Evolutionary conservation across 1,139 yeast species (phyloP).

Genomic region (Magnusiomyces ingens): DNA sequence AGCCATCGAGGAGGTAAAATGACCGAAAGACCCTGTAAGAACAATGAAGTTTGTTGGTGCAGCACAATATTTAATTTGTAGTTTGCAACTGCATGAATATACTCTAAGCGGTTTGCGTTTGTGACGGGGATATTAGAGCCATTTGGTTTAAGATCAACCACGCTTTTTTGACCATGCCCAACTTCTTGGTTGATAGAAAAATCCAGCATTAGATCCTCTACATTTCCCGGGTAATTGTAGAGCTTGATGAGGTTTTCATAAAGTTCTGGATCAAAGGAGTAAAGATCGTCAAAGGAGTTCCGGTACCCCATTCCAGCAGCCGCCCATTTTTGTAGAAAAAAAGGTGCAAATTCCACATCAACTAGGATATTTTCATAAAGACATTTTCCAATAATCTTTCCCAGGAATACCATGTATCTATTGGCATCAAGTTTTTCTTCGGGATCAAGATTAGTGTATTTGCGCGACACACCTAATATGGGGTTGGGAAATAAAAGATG

Average conservation of each 20-base stretch:
- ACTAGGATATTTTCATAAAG: constrained; percentile 77
- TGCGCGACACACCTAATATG: constrained; percentile 37
- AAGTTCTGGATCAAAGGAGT: constrained; percentile 60
- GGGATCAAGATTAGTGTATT: constrained; percentile 16
- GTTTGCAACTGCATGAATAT: constrained; percentile 71
- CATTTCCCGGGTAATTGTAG: constrained; percentile 48
- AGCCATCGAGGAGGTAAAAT: constrained; percentile 72
- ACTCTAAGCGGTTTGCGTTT: constrained; percentile 57
- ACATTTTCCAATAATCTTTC: constrained; percentile 82
- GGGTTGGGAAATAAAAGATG: constrained; percentile 74
- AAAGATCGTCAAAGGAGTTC: constrained; percentile 72
- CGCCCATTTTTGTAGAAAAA: constrained; percentile 71
- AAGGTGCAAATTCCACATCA: constrained; percentile 81
- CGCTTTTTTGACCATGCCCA: constrained; percentile 34
- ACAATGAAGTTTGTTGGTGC: constrained; percentile 52
- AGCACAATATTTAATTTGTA: constrained; percentile 66
- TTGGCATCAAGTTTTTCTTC: constrained; percentile 35
- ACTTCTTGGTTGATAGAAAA: constrained; percentile 54
- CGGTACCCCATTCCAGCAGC: constrained; percentile 34
- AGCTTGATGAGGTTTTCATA: constrained; percentile 61
- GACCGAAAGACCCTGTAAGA: constrained; percentile 63
- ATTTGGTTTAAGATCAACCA: constrained; percentile 53
- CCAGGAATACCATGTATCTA: constrained; percentile 54
- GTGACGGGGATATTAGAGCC: constrained; percentile 56
- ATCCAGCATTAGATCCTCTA: constrained; percentile 55